phyloP scores from a whole-genome alignment of 1,284 basidiomycete genomes.

The Cutaneotrichosporon sp. region DNA sequence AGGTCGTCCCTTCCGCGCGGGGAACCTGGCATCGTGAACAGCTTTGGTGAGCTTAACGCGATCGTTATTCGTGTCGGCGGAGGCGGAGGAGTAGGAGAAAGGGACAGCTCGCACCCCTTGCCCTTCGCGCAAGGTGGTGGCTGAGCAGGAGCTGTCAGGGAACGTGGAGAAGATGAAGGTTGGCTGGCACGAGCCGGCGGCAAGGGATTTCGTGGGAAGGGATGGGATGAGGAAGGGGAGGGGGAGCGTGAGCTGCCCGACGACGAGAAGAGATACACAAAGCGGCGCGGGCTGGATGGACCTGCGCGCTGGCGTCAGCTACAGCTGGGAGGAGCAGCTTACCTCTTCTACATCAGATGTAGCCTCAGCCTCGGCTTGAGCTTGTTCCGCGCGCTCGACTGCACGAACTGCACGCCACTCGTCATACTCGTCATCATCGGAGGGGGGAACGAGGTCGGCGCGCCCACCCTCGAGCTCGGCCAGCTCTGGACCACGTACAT shows the following conservation, averaged over 20 bases:
- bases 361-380: background rate
- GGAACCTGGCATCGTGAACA: background rate
- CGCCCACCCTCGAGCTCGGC: constrained; percentile 21
- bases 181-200: background rate
- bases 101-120: background rate
- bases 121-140: background rate
- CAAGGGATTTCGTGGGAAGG: background rate
- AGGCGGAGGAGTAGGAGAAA: background rate
- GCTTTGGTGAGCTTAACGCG: background rate
- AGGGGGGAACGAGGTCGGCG: constrained; percentile 42
- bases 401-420: constrained; percentile 32
- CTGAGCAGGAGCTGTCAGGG: background rate
- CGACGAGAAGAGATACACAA: constrained; percentile 10
- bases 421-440: constrained; percentile 48
- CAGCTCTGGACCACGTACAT: constrained; percentile 18
- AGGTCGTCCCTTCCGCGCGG: background rate
- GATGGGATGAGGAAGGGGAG: background rate
- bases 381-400: constrained; percentile 8
- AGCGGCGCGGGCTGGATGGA: background rate
- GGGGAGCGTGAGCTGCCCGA: constrained; percentile 7
- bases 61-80: background rate
- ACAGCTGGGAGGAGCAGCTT: background rate
- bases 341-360: background rate
- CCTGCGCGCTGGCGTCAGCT: constrained; percentile 4
- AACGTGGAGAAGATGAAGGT: background rate